Percentiles rank a stretch among this genome's conserved stretches.
phyloP scores from a whole-genome alignment of 768 basidiomycete genomes.

The Leucosporidium yakuticum region DNA sequence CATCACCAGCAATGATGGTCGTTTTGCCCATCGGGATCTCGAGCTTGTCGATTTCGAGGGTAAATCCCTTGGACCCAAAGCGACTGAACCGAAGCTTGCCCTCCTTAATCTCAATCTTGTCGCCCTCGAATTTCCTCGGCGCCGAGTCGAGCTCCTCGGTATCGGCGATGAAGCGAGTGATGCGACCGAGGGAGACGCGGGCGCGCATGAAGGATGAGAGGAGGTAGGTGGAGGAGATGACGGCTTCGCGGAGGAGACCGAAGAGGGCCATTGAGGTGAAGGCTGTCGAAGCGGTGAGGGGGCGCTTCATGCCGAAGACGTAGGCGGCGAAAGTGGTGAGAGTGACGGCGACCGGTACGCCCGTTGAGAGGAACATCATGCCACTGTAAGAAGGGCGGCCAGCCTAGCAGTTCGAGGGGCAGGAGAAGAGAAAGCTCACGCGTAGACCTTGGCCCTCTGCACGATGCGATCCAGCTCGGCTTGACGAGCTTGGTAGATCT shows the following conservation, averaged over 20 bases:
- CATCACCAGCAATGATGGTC: slow-evolving; percentile 72
- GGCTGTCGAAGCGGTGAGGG: slow-evolving; percentile 42
- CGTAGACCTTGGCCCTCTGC: slow-evolving; percentile 33
- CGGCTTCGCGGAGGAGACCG: slow-evolving; percentile 37
- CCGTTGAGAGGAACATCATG: slow-evolving; percentile 35
- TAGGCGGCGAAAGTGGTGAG: slow-evolving; percentile 57
- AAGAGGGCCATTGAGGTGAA: slow-evolving; percentile 47
- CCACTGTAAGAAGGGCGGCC: slow-evolving; percentile 13
- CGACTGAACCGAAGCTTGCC: slow-evolving; percentile 27
- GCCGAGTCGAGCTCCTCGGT: slow-evolving; percentile 20
- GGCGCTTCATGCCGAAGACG: slow-evolving; percentile 52
- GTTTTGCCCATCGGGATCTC: slow-evolving; percentile 47
- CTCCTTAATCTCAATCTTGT: background rate
- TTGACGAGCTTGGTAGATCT: slow-evolving; percentile 25
- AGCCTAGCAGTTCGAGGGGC: background rate
- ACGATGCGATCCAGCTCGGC: slow-evolving; percentile 42
- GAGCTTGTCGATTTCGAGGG: slow-evolving; percentile 63
- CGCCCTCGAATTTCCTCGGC: background rate
- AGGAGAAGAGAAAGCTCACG: background rate
- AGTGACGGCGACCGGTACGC: slow-evolving; percentile 45
- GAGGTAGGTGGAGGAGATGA: slow-evolving; percentile 30
- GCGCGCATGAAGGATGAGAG: slow-evolving; percentile 32
- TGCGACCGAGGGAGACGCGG: slow-evolving; percentile 41
- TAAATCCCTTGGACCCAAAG: slow-evolving; percentile 63
- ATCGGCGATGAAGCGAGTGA: slow-evolving; percentile 45